phyloP scores from a whole-genome alignment of 148 eudicot genomes.

The Rhododendron vialii region DNA sequence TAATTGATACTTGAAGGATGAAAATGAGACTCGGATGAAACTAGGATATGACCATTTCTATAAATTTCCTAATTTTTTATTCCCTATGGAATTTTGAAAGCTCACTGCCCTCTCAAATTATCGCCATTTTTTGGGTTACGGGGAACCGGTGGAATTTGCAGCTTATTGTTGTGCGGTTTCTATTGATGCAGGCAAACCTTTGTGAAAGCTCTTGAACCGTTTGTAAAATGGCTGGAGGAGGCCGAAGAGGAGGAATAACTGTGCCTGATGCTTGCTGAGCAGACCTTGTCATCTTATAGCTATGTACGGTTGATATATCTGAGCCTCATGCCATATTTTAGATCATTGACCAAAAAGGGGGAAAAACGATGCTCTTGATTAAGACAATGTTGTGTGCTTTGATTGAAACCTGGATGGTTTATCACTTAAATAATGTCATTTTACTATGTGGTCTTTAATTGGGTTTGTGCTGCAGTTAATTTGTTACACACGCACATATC shows the following conservation, averaged over 20 bases:
- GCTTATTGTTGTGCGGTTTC: background rate
- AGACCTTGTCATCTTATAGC: background rate
- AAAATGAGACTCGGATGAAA: too few relatives aligned
- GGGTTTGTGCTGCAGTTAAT: background rate
- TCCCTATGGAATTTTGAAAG: background rate
- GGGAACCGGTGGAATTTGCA: background rate
- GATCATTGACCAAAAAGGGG: background rate
- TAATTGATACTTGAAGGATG: too few relatives aligned
- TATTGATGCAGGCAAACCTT: conserved; percentile 63
- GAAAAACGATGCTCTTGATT: background rate
- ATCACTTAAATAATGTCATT: background rate
- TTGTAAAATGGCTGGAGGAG: conserved; percentile 96
- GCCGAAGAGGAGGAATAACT: conserved; percentile 89
- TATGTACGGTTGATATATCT: background rate
- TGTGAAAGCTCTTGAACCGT: conserved; percentile 86
- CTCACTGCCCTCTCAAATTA: background rate
- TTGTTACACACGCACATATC: background rate
- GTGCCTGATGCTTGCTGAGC: background rate
- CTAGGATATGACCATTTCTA: too few relatives aligned
- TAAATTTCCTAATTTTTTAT: background rate
- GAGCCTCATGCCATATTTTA: background rate
- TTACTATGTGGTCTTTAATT: background rate
- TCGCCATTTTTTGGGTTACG: background rate
- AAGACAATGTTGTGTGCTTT: background rate
- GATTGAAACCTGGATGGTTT: background rate